Evolutionary conservation across 2,329 filamentous ascomycete species (phyloP).

Genomic region (Penicillium sclerotiorum): DNA sequence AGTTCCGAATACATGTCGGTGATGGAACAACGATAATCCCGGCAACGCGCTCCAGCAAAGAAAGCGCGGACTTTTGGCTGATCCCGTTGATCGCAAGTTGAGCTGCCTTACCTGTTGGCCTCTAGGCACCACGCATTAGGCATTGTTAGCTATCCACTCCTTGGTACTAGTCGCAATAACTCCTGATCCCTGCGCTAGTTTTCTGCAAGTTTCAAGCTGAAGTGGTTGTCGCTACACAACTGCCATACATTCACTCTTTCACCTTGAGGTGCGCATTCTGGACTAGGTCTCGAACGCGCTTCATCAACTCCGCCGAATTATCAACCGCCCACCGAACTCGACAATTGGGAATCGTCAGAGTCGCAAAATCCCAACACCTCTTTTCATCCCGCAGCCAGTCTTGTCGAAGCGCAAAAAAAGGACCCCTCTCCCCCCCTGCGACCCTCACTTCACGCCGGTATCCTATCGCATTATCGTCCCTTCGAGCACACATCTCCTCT

Average conservation of each 20-base stretch:
- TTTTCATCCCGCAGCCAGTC: too few relatives aligned
- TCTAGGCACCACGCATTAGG: slow-evolving; percentile 21
- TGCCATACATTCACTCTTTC: slow-evolving; percentile 2
- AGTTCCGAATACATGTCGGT: background rate
- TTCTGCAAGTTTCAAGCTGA: background rate
- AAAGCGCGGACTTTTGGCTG: slow-evolving; percentile 32
- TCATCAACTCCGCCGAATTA: slow-evolving; percentile 3
- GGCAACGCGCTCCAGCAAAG: slow-evolving; percentile 32
- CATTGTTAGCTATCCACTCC: slow-evolving; percentile 19
- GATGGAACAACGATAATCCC: slow-evolving; percentile 6
- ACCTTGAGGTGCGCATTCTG: slow-evolving; percentile 18
- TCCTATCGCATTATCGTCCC: too few relatives aligned
- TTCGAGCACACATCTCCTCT: too few relatives aligned
- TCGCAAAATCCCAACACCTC: too few relatives aligned
- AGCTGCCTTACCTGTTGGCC: slow-evolving; percentile 17
- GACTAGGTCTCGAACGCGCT: slow-evolving; percentile 19
- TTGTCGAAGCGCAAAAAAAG: too few relatives aligned
- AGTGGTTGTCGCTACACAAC: background rate
- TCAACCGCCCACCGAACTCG: background rate
- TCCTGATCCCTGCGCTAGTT: background rate
- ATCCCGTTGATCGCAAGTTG: slow-evolving; percentile 28
- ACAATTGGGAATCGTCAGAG: too few relatives aligned
- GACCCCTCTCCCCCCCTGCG: too few relatives aligned
- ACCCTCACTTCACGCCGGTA: too few relatives aligned
- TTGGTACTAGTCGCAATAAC: slow-evolving; percentile 11